A percentile compares a stretch with the other conserved stretches of the same genome.
Evolutionary conservation across 2,329 filamentous ascomycete species (phyloP).

Genomic region (Claviceps sp.): DNA sequence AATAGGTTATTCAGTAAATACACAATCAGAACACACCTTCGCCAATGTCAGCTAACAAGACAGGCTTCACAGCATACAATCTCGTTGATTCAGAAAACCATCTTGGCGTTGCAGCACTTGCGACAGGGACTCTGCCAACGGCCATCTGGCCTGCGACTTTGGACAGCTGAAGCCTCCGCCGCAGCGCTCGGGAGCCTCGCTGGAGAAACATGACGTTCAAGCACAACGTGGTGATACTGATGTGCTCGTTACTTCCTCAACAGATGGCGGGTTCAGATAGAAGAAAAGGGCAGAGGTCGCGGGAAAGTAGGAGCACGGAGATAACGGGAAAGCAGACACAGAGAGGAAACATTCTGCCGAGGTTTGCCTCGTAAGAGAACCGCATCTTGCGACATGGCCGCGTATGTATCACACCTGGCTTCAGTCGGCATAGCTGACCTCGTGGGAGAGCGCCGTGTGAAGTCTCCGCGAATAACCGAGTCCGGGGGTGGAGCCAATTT

Average conservation of each 20-base stretch:
- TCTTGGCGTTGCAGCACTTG: slow-evolving; percentile 19
- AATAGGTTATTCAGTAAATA: no score
- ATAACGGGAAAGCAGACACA: background rate
- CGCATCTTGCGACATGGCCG: background rate
- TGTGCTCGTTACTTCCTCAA: no score
- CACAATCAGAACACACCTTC: slow-evolving; percentile 44
- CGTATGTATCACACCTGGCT: slow-evolving; percentile 12
- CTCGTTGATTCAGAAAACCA: slow-evolving; percentile 38
- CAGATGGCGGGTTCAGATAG: background rate
- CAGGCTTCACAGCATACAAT: slow-evolving; percentile 56
- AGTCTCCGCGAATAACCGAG: slow-evolving; percentile 25
- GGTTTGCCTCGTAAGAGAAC: background rate
- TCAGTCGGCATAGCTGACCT: slow-evolving; percentile 22
- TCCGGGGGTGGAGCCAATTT: background rate
- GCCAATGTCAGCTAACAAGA: slow-evolving; percentile 72
- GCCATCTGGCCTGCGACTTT: slow-evolving; percentile 24
- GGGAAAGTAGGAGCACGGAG: background rate
- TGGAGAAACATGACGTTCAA: slow-evolving; percentile 38
- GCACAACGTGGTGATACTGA: background rate
- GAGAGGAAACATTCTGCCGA: no score
- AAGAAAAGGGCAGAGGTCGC: background rate
- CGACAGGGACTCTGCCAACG: slow-evolving; percentile 16
- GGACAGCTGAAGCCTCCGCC: slow-evolving; percentile 36
- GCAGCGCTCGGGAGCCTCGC: slow-evolving; percentile 34
- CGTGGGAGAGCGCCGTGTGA: slow-evolving; percentile 6